These are phyloP conservation scores for Anastatica hierochuntica DNA, from an alignment of 345 rosid species.

Conservation along the genomic window DNA sequence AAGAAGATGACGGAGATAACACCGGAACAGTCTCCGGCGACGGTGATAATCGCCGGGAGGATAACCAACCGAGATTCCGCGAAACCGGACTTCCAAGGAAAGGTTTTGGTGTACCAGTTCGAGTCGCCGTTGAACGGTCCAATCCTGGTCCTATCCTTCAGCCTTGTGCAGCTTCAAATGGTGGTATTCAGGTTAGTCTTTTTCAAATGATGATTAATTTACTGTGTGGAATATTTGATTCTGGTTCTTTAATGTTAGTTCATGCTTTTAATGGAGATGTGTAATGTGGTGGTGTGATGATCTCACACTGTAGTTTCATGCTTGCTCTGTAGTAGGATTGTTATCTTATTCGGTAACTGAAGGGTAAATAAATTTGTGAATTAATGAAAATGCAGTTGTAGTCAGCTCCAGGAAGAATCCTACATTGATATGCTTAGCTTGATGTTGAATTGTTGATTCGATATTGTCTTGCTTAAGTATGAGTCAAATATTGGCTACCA, in stretches of 20 bases:
- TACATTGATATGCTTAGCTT: too few relatives aligned
- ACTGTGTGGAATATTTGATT: not conserved
- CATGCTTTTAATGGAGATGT: not conserved
- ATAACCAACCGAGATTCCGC: conserved; percentile 29
- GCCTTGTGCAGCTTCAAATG: conserved; percentile 60
- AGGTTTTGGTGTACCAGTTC: conserved; percentile 81
- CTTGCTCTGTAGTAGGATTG: not conserved
- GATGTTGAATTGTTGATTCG: too few relatives aligned
- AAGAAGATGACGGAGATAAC: conserved; percentile 27
- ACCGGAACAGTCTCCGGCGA: conserved; percentile 4
- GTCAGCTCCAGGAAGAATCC: too few relatives aligned
- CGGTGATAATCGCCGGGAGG: conserved; percentile 10
- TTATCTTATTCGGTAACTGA: not conserved
- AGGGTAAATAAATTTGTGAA: not conserved
- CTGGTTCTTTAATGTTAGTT: not conserved
- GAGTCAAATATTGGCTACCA: too few relatives aligned
- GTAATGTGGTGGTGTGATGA: too few relatives aligned
- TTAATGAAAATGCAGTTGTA: too few relatives aligned
- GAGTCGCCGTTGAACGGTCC: conserved; percentile 65
- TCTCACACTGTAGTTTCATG: too few relatives aligned
- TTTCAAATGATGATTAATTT: not conserved
- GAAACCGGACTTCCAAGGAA: conserved; percentile 65
- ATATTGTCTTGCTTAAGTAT: too few relatives aligned
- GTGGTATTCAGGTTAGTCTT: conserved; percentile 76
- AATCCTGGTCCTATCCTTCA: conserved; percentile 49